Percentiles rank a stretch among this genome's conserved stretches.
phyloP scores from a whole-genome alignment of 306 rosid species.

The Cicer judaicum region DNA sequence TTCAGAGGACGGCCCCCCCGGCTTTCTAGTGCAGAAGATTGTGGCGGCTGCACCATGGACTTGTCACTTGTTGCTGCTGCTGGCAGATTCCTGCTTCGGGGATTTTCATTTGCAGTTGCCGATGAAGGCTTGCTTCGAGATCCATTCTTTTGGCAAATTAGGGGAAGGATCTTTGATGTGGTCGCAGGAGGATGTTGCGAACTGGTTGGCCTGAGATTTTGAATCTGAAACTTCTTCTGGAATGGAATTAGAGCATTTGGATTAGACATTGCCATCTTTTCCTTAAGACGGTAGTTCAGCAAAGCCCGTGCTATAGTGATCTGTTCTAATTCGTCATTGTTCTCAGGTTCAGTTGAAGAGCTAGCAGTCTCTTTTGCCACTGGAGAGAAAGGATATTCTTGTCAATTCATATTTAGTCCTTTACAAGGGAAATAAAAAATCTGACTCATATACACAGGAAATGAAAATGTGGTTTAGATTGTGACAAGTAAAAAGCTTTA shows the following conservation, averaged over 20 bases:
- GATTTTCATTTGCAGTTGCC: constrained; percentile 53
- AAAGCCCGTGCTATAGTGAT: constrained; percentile 90
- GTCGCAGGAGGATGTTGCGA: constrained; percentile 67
- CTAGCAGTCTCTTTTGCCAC: constrained; percentile 66
- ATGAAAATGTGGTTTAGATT: constrained; percentile 1
- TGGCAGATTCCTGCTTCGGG: constrained; percentile 52
- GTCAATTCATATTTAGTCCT: constrained; percentile 35
- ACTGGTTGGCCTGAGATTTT: constrained; percentile 76
- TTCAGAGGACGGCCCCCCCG: constrained; percentile 59
- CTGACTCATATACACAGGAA: background rate
- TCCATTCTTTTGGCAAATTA: constrained; percentile 74
- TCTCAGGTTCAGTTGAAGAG: constrained; percentile 80
- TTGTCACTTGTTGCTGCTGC: constrained; percentile 54
- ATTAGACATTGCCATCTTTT: constrained; percentile 74
- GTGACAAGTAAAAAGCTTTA: constrained; percentile 23
- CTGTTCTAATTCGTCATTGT: constrained; percentile 91
- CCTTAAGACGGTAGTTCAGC: constrained; percentile 73
- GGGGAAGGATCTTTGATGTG: constrained; percentile 89
- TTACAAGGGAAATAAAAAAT: constrained; percentile 1
- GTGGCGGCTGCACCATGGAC: constrained; percentile 48
- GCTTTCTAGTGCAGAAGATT: constrained; percentile 55
- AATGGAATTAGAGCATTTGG: constrained; percentile 73
- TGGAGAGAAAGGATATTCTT: constrained; percentile 51
- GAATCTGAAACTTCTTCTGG: constrained; percentile 71
- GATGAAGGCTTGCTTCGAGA: constrained; percentile 55